These are phyloP conservation scores for Ophioceras dolichostomum DNA, from an alignment of 2,329 filamentous ascomycete genomes.

Conservation along the genomic window DNA sequence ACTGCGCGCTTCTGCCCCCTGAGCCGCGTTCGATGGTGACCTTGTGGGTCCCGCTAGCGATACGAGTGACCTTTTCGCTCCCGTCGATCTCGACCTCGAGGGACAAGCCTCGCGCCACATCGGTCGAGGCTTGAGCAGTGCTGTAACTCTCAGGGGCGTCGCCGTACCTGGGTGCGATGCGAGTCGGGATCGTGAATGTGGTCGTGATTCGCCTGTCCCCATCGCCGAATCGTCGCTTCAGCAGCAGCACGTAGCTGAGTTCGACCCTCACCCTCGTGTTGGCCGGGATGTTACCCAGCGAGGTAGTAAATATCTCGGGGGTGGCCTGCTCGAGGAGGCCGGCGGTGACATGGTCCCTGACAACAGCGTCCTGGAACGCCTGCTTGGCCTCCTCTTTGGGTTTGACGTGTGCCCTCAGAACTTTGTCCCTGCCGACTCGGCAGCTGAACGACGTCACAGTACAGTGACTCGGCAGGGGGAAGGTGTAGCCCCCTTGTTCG, in stretches of 20 bases:
- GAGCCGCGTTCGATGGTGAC: slow-evolving; percentile 7
- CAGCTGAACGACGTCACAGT: slow-evolving; percentile 15
- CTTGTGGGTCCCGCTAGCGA: slow-evolving; percentile 11
- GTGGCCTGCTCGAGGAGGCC: slow-evolving; percentile 13
- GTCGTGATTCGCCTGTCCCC: slow-evolving; percentile 8
- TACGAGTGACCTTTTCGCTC: slow-evolving; percentile 1
- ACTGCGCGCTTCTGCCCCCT: not conserved
- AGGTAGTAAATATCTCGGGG: slow-evolving; percentile 14
- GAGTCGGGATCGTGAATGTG: slow-evolving; percentile 12
- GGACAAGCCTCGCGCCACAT: not conserved
- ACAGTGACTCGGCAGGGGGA: slow-evolving; percentile 13
- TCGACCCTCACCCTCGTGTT: slow-evolving; percentile 12
- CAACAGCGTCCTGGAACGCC: not conserved
- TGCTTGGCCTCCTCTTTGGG: slow-evolving; percentile 10
- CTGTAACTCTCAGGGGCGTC: slow-evolving; percentile 7
- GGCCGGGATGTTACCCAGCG: slow-evolving; percentile 13
- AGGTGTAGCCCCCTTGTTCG: slow-evolving; percentile 13
- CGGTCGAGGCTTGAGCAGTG: slow-evolving; percentile 1
- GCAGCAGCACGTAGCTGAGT: slow-evolving; percentile 12
- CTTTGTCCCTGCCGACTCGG: slow-evolving; percentile 10
- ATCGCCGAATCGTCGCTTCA: slow-evolving; percentile 10
- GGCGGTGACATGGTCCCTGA: not conserved
- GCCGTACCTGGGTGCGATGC: slow-evolving; percentile 14
- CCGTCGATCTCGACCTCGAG: not conserved
- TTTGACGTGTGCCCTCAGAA: slow-evolving; percentile 10